Percentiles rank a stretch among this genome's conserved stretches.
Conservation (phyloP, 2,329 filamentous ascomycete species). For the Sporothrix luriei region DNA sequence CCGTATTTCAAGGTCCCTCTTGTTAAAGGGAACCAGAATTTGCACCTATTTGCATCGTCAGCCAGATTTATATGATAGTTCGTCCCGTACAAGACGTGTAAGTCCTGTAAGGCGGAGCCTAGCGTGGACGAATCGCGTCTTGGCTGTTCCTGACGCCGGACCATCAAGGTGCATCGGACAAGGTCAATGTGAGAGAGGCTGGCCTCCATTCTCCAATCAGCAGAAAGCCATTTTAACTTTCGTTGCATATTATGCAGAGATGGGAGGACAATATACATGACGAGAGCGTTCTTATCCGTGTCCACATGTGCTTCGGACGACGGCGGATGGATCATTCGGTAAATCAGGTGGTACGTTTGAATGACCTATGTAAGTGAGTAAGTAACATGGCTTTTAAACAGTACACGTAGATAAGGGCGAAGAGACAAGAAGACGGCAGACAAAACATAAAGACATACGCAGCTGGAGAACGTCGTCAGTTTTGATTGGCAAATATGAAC, state of each 20-base stretch:
- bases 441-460: too few relatives aligned
- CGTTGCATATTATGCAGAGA: background rate
- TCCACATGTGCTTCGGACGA: background rate
- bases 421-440: too few relatives aligned
- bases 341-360: too few relatives aligned
- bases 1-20: background rate
- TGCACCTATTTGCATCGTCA: background rate
- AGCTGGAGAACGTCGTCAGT: too few relatives aligned
- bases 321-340: too few relatives aligned
- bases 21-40: background rate
- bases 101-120: background rate
- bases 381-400: too few relatives aligned
- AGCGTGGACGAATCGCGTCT: constrained; percentile 18
- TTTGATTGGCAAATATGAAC: too few relatives aligned
- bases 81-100: background rate
- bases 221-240: background rate
- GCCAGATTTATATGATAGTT: constrained; percentile 3
- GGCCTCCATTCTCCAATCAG: background rate
- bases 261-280: background rate
- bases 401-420: too few relatives aligned
- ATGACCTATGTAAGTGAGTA: too few relatives aligned
- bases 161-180: constrained; percentile 23
- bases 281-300: background rate
- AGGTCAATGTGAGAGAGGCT: background rate
- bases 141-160: constrained; percentile 5